Percentiles rank a stretch among this genome's conserved stretches.
Conservation (phyloP, 495 filamentous ascomycete species). For the Trichoderma orchidacearum region DNA sequence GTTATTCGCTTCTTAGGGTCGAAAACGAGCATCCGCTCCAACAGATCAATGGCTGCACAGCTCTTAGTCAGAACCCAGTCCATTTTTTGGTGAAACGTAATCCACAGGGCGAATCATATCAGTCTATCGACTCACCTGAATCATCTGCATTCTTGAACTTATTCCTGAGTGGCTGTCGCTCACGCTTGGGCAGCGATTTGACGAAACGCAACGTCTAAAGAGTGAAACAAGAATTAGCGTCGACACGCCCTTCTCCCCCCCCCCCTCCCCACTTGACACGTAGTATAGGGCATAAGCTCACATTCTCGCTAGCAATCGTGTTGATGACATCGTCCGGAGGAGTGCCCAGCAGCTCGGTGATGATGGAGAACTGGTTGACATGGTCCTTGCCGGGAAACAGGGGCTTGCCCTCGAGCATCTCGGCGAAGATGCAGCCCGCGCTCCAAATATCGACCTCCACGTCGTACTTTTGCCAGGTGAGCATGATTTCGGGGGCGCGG, state of each 20-base stretch:
- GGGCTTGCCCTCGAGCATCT: constrained; percentile 98
- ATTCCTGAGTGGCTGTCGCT: constrained; percentile 74
- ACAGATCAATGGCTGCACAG: constrained; percentile 70
- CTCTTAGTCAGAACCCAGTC: constrained; percentile 5
- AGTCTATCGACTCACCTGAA: too few relatives aligned
- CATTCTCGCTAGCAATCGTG: constrained; percentile 97
- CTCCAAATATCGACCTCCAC: constrained; percentile 99
- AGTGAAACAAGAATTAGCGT: too few relatives aligned
- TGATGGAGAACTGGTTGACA: constrained; percentile 99
- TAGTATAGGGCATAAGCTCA: too few relatives aligned
- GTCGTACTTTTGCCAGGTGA: constrained; percentile 99
- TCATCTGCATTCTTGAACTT: constrained; percentile 96
- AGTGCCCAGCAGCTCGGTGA: constrained; percentile 95
- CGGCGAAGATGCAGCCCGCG: constrained; percentile 96
- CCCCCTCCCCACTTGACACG: too few relatives aligned
- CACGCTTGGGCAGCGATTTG: constrained; percentile 91
- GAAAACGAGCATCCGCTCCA: constrained; percentile 96
- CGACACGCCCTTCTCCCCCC: too few relatives aligned
- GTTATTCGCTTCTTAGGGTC: constrained; percentile 85
- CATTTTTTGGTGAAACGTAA: too few relatives aligned
- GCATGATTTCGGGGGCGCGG: constrained; percentile 97
- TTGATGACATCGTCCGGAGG: constrained; percentile 97
- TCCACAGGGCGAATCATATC: too few relatives aligned
- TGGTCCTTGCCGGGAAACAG: constrained; percentile 98
- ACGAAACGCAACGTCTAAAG: constrained; percentile 92